Evolutionary conservation across 2,329 filamentous ascomycete species (phyloP).

Genomic region (Plectosphaerella cucumerina): DNA sequence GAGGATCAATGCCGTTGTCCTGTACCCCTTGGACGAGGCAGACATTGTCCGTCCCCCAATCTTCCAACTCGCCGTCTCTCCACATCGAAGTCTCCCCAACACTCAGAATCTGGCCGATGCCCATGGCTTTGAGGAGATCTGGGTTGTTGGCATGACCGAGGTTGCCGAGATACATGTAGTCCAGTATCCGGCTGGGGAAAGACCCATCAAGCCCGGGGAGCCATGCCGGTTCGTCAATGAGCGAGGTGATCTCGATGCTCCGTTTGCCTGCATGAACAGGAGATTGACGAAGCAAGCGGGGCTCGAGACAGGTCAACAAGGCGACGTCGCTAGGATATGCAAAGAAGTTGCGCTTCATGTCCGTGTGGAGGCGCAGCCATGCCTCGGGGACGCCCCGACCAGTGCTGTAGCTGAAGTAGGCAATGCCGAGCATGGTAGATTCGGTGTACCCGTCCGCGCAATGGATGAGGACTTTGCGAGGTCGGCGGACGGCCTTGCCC

Average conservation of each 20-base stretch:
- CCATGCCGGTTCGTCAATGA: slow-evolving; percentile 70
- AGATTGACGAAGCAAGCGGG: slow-evolving; percentile 69
- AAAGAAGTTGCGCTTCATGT: slow-evolving; percentile 87
- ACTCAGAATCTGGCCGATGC: slow-evolving; percentile 83
- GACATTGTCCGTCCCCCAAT: slow-evolving; percentile 75
- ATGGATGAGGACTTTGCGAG: slow-evolving; percentile 78
- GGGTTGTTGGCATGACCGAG: slow-evolving; percentile 92
- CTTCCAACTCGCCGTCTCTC: slow-evolving; percentile 64
- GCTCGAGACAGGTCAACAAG: slow-evolving; percentile 72
- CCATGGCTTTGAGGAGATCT: slow-evolving; percentile 71
- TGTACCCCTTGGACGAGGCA: slow-evolving; percentile 82
- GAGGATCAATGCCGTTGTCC: slow-evolving; percentile 92
- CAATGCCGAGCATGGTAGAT: slow-evolving; percentile 80
- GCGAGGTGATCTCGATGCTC: slow-evolving; percentile 45
- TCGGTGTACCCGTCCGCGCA: slow-evolving; percentile 97
- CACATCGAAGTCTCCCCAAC: slow-evolving; percentile 87
- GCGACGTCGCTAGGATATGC: slow-evolving; percentile 89
- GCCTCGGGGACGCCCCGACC: slow-evolving; percentile 76
- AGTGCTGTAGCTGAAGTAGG: slow-evolving; percentile 91
- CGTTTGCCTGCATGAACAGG: slow-evolving; percentile 49
- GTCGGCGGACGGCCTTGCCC: slow-evolving; percentile 38
- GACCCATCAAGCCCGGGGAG: slow-evolving; percentile 82
- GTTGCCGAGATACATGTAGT: slow-evolving; percentile 96
- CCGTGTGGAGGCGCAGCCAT: slow-evolving; percentile 80
- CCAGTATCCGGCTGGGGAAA: slow-evolving; percentile 79